Evolutionary conservation across 192 early-diverging fungal genomes (phyloP).

Genomic region (Neocallimastix lanati): DNA sequence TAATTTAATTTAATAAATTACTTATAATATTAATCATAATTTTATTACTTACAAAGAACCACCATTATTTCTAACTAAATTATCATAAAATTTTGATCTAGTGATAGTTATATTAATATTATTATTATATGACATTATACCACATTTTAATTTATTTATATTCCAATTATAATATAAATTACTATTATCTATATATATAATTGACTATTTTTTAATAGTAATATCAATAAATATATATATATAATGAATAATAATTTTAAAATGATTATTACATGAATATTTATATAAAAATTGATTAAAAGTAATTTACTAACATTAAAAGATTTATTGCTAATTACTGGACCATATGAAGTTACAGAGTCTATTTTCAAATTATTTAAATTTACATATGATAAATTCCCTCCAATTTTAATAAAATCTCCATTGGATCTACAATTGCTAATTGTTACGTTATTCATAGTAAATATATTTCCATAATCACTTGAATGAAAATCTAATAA

Average conservation of each 20-base stretch:
- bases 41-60: background rate
- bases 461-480: background rate
- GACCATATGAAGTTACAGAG: background rate
- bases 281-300: too few relatives aligned
- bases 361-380: background rate
- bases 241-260: too few relatives aligned
- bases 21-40: background rate
- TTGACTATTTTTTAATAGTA: background rate
- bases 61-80: background rate
- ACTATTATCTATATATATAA: background rate
- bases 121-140: background rate
- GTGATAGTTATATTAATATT: background rate
- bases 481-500: background rate
- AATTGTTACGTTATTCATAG: background rate
- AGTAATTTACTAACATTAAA: background rate
- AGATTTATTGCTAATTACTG: background rate
- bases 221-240: too few relatives aligned
- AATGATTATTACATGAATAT: too few relatives aligned
- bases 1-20: background rate
- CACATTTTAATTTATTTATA: background rate
- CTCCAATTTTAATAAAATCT: background rate
- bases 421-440: background rate
- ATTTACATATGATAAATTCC: background rate
- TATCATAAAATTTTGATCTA: background rate
- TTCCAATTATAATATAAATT: background rate